Evolutionary conservation across 2,329 filamentous ascomycete genomes (phyloP), one percentile per base, ranked within the genome.

Genomic region (Cladosporium phlei): DNA sequence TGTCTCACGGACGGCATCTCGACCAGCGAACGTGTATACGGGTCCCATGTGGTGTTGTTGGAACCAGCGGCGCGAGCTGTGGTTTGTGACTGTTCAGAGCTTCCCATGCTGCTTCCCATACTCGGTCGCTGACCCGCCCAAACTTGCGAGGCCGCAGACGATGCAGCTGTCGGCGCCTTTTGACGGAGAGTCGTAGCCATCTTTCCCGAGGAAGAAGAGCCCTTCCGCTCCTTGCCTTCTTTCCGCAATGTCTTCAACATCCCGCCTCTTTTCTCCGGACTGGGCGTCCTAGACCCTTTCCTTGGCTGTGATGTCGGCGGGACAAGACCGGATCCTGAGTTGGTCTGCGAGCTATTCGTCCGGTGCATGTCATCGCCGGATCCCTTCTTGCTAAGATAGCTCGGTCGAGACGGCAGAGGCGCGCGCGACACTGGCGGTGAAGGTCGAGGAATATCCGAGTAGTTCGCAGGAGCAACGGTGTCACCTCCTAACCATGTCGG

Each of bases 381-480:
- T 74, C 78, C 59, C 70, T 72, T 64, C 71, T 76, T 44, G 64
- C 61, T 50, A 47, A 59, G 52, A 63, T 69, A 59, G 37, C 66
- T 68, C n/a, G 78, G 75, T 30, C 77, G 63, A 1, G 76, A 52
- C 22, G 50, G 52, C 21, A 59, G 51, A 9, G 61, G 51, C 21
- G 76, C 69, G 10, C 44, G 44, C 19, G 44, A 40, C 11, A 35
- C 17, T 17, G 81, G 74, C 8, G 80, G 68, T 10, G 69, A 59
- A 10, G 85, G 85, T 47, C 82, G 80, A n/a, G 86, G 85, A n/a
- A 95, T 73, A 56, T 94, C 85, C 4, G 82, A 78, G 62, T 94
- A 95, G 50, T 77, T 82, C 38, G 90, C 79, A 6, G 86, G 85
- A 37, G 87, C 88, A 52, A 95, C 83, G 1, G 87, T 93, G 10